A percentile compares a stretch with the other conserved stretches of the same genome.
These are phyloP conservation scores for Panicum virgatum DNA, from an alignment of 202 grass and related monocot genomes.

Conservation along the genomic window DNA sequence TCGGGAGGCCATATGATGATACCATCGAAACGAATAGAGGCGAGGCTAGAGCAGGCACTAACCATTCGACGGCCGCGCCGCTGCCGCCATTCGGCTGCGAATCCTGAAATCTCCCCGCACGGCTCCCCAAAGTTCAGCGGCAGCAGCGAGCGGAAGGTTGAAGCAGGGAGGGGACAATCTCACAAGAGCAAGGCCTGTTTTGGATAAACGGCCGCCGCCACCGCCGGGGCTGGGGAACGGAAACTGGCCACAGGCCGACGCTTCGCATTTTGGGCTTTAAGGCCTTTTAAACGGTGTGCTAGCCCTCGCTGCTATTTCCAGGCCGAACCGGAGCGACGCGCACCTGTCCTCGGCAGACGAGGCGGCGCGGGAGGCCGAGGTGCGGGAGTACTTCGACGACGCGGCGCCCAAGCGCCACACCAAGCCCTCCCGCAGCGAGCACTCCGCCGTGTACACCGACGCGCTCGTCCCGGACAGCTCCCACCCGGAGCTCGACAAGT, in stretches of 20 bases:
- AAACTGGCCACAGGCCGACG: too few species aligned
- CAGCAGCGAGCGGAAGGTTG: not conserved
- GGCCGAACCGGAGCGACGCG: slow-evolving; percentile 69
- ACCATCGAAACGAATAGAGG: not conserved
- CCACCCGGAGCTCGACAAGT: slow-evolving; percentile 64
- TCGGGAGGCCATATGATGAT: not conserved
- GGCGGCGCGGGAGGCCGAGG: slow-evolving; percentile 55
- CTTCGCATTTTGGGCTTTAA: too few species aligned
- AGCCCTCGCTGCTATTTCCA: too few species aligned
- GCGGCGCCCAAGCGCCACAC: slow-evolving; percentile 73
- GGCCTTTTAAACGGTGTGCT: too few species aligned
- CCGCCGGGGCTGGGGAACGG: not conserved
- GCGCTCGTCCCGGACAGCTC: slow-evolving; percentile 39
- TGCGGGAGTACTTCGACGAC: slow-evolving; percentile 63
- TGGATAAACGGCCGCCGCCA: not conserved
- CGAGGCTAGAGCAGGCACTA: not conserved
- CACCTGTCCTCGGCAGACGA: slow-evolving; percentile 57
- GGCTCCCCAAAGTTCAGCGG: not conserved
- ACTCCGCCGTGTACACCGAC: slow-evolving; percentile 61
- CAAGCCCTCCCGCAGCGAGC: slow-evolving; percentile 82
- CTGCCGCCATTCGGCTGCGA: slow-evolving; percentile 42
- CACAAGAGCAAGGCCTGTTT: not conserved
- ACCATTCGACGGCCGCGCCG: slow-evolving; percentile 57
- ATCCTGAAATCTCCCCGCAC: not conserved
- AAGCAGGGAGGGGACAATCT: too few species aligned